These are phyloP conservation scores for Helicocarpus griseus DNA, from an alignment of 2,329 filamentous ascomycete species.

Conservation along the genomic window DNA sequence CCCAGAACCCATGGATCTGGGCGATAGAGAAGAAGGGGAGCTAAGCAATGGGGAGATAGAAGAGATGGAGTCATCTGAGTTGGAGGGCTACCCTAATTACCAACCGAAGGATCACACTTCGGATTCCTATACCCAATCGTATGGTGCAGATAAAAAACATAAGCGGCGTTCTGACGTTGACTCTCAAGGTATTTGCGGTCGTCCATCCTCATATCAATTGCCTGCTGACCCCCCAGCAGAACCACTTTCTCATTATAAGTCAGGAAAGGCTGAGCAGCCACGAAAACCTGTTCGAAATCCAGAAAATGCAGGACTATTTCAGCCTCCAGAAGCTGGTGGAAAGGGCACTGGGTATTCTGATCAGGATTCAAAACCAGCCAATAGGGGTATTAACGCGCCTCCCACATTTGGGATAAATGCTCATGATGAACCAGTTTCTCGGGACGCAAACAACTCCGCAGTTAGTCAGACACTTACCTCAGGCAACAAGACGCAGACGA, in stretches of 20 bases:
- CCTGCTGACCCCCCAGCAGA: neutral
- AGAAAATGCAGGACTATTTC: neutral
- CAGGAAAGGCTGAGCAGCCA: neutral
- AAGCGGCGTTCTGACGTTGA: neutral
- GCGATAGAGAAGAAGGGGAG: constrained; percentile 63
- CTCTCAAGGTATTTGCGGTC: neutral
- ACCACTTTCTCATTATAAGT: neutral
- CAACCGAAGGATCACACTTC: neutral
- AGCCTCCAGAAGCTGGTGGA: neutral
- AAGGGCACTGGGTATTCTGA: neutral
- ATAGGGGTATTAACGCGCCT: neutral
- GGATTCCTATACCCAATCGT: neutral
- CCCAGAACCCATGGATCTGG: constrained; percentile 22
- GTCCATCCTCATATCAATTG: neutral
- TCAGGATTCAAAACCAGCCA: neutral
- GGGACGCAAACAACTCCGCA: neutral
- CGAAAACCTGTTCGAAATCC: neutral
- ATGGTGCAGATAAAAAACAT: neutral
- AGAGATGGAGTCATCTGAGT: neutral
- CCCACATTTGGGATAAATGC: neutral
- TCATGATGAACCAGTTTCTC: neutral
- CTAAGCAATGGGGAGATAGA: constrained; percentile 54
- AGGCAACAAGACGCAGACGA: neutral
- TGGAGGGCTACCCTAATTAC: neutral
- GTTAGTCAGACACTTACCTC: neutral